These are phyloP conservation scores for Rhodotorula diobovata DNA, from an alignment of 768 basidiomycete genomes.

Conservation along the genomic window DNA sequence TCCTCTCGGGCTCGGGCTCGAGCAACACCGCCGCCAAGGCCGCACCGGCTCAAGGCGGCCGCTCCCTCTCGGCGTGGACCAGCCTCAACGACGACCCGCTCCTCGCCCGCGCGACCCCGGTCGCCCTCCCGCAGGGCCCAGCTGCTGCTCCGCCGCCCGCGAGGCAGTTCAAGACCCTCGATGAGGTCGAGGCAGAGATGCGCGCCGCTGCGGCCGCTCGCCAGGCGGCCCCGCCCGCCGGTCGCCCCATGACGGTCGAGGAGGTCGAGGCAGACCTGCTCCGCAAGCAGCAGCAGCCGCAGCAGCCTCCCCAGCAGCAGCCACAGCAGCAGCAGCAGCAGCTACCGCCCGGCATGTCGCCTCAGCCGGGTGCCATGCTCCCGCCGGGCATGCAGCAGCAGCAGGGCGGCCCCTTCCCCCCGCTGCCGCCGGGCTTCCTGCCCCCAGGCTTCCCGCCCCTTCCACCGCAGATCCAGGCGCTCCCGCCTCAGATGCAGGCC, in stretches of 20 bases:
- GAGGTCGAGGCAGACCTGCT: conserved; percentile 45
- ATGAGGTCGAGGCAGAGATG: conserved; percentile 47
- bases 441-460: not conserved
- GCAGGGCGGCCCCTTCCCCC: conserved; percentile 21
- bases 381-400: conserved; percentile 57
- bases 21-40: no score
- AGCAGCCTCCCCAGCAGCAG: conserved; percentile 56
- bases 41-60: not conserved
- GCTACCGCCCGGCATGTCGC: conserved; percentile 56
- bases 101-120: conserved; percentile 3
- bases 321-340: conserved; percentile 59
- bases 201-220: not conserved
- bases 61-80: conserved; percentile 31
- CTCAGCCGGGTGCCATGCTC: conserved; percentile 68
- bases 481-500: conserved; percentile 11
- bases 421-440: not conserved
- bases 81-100: conserved; percentile 37
- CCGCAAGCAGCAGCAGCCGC: conserved; percentile 53
- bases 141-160: conserved; percentile 4
- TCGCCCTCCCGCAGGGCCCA: not conserved
- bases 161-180: conserved; percentile 41
- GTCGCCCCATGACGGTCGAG: conserved; percentile 41
- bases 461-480: not conserved
- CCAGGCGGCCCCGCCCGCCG: not conserved
- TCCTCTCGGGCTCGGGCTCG: not conserved